Base-by-base conservation (phyloP, 805 yeast species). In the Wickerhamomyces pijperi region DNA sequence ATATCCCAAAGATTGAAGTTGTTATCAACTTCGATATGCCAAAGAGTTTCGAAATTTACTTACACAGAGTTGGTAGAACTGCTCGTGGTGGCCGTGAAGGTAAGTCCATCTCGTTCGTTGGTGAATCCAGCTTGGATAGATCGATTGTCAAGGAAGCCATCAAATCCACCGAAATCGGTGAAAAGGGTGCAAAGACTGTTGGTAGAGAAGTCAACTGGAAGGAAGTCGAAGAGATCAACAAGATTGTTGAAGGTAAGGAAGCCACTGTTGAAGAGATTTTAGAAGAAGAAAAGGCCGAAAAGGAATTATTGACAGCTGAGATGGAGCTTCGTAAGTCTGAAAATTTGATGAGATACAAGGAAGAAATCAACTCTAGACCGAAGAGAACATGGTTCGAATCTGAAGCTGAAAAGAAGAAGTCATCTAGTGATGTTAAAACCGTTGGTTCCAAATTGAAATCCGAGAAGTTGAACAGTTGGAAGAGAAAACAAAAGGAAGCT, bases 41-140 rank as follows among this genome's bases (percentile, higher is more conserved):
- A 37, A 84, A 85, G 59, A 70, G 83, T 23, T 80, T 83, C 53
- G 98, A 92, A 48, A 74, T 90, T 31, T 92, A 92, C 60, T 68
- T 92, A 53, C 98, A 92, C 64, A 82, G 98, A 69, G 96, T 92
- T 43, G 98, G 98, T 63, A 84, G 98, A 72, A 92, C 97, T 40
- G 99, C 99, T 9, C 85, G 99, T 75, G 99, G 97, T 38, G 97
- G 97, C 17, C 76, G 97, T 63, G 85, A 83, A 39, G 99, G 99
- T 72, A 74, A 74, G 41, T 83, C 97, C 35, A 81, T 92, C 32
- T 80, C 97, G 2, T 78, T 92, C 61, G 98, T 92, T 13, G 97
- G 97, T 15, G 98, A 92, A 57, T 67, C 83, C 0, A 67, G 85
- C n/a, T 74, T 70, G 42, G 98, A 92, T 46, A 77, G 98, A 61